Conservation (phyloP, 768 basidiomycete species). For the Boletus pseudo-olivaceus region DNA sequence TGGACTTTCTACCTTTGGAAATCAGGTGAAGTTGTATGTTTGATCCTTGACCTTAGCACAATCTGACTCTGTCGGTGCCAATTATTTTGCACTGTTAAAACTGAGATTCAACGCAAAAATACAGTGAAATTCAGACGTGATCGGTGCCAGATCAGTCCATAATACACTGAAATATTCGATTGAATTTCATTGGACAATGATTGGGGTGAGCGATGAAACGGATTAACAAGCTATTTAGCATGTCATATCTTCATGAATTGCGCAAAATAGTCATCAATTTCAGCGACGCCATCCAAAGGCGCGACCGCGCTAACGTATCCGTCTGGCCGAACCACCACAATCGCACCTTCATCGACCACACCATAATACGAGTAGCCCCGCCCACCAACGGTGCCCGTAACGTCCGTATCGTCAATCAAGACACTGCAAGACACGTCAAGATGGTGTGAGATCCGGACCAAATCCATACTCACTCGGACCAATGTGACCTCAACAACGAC, state of each 20-base stretch:
- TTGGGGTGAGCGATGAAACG: background rate
- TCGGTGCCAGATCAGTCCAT: no score
- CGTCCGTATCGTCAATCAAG: constrained; percentile 53
- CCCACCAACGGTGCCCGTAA: constrained; percentile 44
- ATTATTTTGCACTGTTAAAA: no score
- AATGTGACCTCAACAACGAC: constrained; percentile 33
- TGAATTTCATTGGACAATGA: no score
- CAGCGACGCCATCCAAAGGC: constrained; percentile 39
- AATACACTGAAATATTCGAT: no score
- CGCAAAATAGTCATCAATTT: constrained; percentile 47
- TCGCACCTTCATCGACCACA: constrained; percentile 23
- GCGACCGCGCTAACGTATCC: constrained; percentile 61
- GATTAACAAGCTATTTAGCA: background rate
- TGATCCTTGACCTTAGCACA: no score
- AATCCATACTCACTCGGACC: constrained; percentile 36
- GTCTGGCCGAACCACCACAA: constrained; percentile 31
- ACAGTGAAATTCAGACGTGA: no score
- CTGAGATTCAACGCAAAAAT: no score
- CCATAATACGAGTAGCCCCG: constrained; percentile 57
- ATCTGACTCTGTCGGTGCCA: no score
- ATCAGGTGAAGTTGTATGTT: no score
- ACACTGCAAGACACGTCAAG: constrained; percentile 39
- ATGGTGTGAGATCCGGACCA: background rate
- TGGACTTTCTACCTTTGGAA: no score
- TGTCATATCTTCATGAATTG: constrained; percentile 34